Percentiles rank a stretch among this genome's conserved stretches.
phyloP scores from a whole-genome alignment of 1,284 basidiomycete genomes.

The Tranzscheliella williamsii region DNA sequence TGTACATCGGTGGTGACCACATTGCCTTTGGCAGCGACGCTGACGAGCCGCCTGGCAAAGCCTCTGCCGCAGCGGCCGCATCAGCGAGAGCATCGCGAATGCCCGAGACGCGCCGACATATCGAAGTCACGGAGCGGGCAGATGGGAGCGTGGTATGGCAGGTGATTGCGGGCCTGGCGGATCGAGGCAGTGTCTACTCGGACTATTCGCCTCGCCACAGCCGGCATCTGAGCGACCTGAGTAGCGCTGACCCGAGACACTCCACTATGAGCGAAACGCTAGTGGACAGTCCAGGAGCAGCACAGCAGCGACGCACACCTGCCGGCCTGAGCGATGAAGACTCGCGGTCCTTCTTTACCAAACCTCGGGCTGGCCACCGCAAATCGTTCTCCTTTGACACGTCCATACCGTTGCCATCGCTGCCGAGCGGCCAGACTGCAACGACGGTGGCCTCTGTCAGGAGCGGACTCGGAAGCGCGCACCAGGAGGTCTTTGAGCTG shows the following conservation, averaged over 20 bases:
- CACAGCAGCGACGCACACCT: neutral
- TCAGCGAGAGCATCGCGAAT: constrained; percentile 2
- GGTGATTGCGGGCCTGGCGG: constrained; percentile 50
- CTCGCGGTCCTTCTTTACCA: constrained; percentile 36
- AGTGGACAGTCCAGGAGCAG: neutral
- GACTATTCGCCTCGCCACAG: constrained; percentile 26
- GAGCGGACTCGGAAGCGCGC: neutral
- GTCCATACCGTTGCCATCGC: constrained; percentile 28
- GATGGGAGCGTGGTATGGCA: constrained; percentile 55
- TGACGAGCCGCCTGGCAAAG: neutral
- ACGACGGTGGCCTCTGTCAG: neutral
- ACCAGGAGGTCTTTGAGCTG: constrained; percentile 14
- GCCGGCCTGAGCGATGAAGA: too few species aligned
- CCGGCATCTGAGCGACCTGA: constrained; percentile 4
- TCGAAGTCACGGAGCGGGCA: constrained; percentile 53
- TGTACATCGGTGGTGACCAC: constrained; percentile 20
- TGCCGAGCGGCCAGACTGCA: neutral
- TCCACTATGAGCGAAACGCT: neutral
- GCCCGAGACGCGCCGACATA: constrained; percentile 27
- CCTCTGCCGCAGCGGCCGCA: neutral
- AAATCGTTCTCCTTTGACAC: too few species aligned
- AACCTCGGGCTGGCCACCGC: constrained; percentile 7
- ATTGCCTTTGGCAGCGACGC: neutral
- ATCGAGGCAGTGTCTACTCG: constrained; percentile 41
- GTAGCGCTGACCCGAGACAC: neutral